These are phyloP conservation scores for Inonotus obliquus DNA, from an alignment of 1,284 basidiomycete genomes.

Conservation along the genomic window DNA sequence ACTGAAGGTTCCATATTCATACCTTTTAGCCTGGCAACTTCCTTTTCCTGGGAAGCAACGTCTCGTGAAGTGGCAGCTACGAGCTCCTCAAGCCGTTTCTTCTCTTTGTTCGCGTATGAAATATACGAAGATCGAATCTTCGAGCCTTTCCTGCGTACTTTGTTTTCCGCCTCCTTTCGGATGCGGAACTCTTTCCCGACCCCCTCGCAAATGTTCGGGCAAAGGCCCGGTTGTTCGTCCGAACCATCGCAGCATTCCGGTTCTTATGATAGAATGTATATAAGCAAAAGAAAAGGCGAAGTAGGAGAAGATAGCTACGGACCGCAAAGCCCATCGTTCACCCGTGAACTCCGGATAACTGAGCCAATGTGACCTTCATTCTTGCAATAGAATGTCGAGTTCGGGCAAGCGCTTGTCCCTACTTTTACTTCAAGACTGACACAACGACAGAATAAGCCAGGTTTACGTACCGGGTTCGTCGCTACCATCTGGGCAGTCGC, in stretches of 20 bases:
- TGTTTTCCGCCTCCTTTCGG: slow-evolving; percentile 64
- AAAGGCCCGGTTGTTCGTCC: slow-evolving; percentile 81
- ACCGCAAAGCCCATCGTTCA: slow-evolving; percentile 97
- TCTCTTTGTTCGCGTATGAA: slow-evolving; percentile 82
- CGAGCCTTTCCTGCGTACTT: slow-evolving; percentile 80
- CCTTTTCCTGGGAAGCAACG: slow-evolving; percentile 59
- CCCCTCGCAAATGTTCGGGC: slow-evolving; percentile 75
- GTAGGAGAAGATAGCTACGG: slow-evolving; percentile 26
- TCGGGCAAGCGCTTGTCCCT: slow-evolving; percentile 84
- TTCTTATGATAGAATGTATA: slow-evolving; percentile 45
- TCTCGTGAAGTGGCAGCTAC: slow-evolving; percentile 50
- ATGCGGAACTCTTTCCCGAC: slow-evolving; percentile 69
- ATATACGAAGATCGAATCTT: slow-evolving; percentile 92
- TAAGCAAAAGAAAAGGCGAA: neutral
- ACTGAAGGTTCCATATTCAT: neutral
- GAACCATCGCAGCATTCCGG: slow-evolving; percentile 97
- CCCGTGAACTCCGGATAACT: slow-evolving; percentile 74
- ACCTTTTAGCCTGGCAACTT: slow-evolving; percentile 68
- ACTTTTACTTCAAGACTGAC: neutral
- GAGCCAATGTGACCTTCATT: slow-evolving; percentile 88
- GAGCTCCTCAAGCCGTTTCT: slow-evolving; percentile 68
- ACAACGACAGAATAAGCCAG: neutral
- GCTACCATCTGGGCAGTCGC: slow-evolving; percentile 90
- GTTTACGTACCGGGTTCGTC: slow-evolving; percentile 77
- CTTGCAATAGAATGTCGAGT: slow-evolving; percentile 78